phyloP scores from a whole-genome alignment of 2,329 filamentous ascomycete genomes.

The Teratosphaeria zuluensis region DNA sequence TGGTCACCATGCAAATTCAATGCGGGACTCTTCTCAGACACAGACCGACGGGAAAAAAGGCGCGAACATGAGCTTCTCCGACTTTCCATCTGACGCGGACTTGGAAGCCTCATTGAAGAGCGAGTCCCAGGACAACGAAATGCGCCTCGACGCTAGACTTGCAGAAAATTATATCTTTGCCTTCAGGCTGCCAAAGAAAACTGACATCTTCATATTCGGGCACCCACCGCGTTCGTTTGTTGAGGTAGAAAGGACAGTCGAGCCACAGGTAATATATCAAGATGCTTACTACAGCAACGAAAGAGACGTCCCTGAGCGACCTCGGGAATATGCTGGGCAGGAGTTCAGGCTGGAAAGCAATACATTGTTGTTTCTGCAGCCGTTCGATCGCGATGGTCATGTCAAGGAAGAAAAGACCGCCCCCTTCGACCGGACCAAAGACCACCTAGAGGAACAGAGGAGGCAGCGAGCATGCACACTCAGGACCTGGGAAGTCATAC shows the following conservation, averaged over 20 bases:
- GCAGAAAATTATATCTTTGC: conserved; percentile 2
- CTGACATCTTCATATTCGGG: conserved; percentile 26
- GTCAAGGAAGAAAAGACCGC: conserved; percentile 51
- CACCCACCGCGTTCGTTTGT: conserved; percentile 32
- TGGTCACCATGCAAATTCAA: conserved; percentile 20
- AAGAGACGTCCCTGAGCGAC: conserved; percentile 65
- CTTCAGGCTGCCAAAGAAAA: conserved; percentile 10
- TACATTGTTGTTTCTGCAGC: conserved; percentile 67
- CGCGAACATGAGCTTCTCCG: background rate
- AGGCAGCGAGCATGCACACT: conserved; percentile 52
- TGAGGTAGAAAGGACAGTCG: conserved; percentile 48
- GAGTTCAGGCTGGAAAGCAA: conserved; percentile 71
- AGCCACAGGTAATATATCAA: conserved; percentile 66
- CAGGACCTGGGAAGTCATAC: conserved; percentile 66
- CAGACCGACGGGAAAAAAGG: background rate
- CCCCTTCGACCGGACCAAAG: conserved; percentile 44
- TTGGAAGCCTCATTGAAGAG: background rate
- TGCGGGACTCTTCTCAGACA: background rate
- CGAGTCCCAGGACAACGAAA: background rate
- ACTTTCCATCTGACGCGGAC: background rate
- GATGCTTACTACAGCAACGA: conserved; percentile 80
- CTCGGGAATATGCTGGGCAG: conserved; percentile 75
- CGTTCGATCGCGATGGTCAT: conserved; percentile 42
- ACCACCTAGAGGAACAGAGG: conserved; percentile 42
- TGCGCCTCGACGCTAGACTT: background rate